phyloP scores from a whole-genome alignment of 2,329 filamentous ascomycete species.

The Apiospora malaysiana region DNA sequence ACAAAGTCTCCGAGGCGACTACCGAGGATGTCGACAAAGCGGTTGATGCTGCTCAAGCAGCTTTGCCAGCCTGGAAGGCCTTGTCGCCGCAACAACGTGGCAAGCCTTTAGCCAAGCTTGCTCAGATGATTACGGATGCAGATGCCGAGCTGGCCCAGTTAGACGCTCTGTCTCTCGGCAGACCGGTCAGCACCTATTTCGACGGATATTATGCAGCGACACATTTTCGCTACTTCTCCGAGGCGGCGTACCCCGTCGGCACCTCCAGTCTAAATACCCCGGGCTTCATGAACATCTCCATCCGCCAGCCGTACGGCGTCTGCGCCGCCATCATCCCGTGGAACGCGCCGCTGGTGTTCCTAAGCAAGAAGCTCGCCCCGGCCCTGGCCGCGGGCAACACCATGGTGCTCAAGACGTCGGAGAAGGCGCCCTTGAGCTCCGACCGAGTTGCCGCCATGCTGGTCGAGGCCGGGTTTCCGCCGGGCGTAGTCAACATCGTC shows the following conservation, averaged over 20 bases:
- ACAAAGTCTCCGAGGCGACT: slow-evolving; percentile 27
- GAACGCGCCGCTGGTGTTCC: slow-evolving; percentile 82
- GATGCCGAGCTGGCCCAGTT: slow-evolving; percentile 28
- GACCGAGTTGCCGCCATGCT: slow-evolving; percentile 69
- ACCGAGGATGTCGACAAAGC: slow-evolving; percentile 34
- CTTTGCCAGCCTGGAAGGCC: slow-evolving; percentile 32
- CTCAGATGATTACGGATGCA: slow-evolving; percentile 29
- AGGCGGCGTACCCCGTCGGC: slow-evolving; percentile 31
- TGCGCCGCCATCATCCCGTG: slow-evolving; percentile 56
- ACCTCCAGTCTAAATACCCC: slow-evolving; percentile 30
- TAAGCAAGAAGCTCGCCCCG: slow-evolving; percentile 78
- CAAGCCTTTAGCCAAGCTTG: slow-evolving; percentile 29
- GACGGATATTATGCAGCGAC: slow-evolving; percentile 28
- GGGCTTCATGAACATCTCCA: slow-evolving; percentile 30
- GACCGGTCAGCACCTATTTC: slow-evolving; percentile 30
- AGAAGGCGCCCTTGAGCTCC: slow-evolving; percentile 68
- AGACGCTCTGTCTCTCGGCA: slow-evolving; percentile 29
- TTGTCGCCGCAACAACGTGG: slow-evolving; percentile 29
- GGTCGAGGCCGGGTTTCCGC: slow-evolving; percentile 75
- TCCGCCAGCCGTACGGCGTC: slow-evolving; percentile 28
- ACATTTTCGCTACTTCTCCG: slow-evolving; percentile 29
- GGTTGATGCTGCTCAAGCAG: slow-evolving; percentile 32
- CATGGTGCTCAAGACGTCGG: slow-evolving; percentile 67
- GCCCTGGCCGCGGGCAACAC: slow-evolving; percentile 70
- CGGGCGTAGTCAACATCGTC: slow-evolving; percentile 76